Evolutionary conservation across 2,329 filamentous ascomycete species (phyloP), one percentile per base, ranked within the genome.

Genomic region (Eurotiales sp.): DNA sequence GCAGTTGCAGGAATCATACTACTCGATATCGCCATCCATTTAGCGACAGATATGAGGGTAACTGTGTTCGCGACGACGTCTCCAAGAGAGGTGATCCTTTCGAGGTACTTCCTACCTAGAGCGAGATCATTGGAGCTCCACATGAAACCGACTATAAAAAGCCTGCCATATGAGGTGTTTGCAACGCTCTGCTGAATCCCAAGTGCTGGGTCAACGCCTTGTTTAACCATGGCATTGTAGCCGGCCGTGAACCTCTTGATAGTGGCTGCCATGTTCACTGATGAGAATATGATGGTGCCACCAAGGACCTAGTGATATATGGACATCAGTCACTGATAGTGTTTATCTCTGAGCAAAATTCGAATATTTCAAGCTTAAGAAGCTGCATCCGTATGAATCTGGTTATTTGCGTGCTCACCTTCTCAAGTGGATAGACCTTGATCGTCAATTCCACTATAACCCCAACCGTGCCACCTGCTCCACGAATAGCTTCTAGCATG

Each of bases 371-470:
- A n/a, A n/a, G n/a, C 11, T 50, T 57, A 23, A 70, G 59, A 21
- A 25, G 10, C n/a, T 34, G 50, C 27, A n/a, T 14, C 44, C n/a
- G n/a, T n/a, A n/a, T n/a, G 19, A 37, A 32, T 36, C 29, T 42
- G 25, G 4, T 14, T 7, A 27, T 43, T 36, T 3, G 14, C n/a
- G 17, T 4, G 15, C 22, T 27, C 58, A 69, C 65, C 55, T 64
- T 61, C 21, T 62, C 60, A 2, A 65, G 46, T 3, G 64, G 61
- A 52, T 74, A 73, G 2, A 72, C 58, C 53, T 70, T 73, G 49
- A 75, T 61, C 3, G 61, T 68, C 8, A 74, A 29, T 49, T 74
- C 70, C 4, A 71, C 64, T 36, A 76, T 68, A 7, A 72, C 58
- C 2, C 70, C 72, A 25, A 74, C 65, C n/a, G 60, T 60, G 2